Evolutionary conservation across 2,329 filamentous ascomycete genomes (phyloP).

Genomic region (Cadophora luteo-olivacea): DNA sequence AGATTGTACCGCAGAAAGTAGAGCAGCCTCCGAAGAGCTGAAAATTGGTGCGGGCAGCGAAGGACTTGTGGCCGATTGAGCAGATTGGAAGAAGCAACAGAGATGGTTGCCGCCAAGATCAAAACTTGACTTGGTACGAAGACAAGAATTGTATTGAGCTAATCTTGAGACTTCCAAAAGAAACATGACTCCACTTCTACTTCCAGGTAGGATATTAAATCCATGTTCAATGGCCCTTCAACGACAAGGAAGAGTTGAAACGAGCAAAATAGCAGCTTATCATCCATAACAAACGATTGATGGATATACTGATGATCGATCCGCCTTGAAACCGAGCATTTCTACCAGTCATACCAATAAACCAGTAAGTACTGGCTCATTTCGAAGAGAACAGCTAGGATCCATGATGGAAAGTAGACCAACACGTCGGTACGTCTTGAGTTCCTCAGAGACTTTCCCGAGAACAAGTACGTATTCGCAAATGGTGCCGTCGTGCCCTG

Average conservation of each 20-base stretch:
- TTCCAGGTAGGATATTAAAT: no score
- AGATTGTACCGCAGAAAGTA: slow-evolving; percentile 2
- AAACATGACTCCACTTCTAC: no score
- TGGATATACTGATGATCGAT: no score
- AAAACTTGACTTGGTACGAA: neutral
- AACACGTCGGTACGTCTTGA: neutral
- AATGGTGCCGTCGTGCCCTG: neutral
- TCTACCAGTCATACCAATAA: neutral
- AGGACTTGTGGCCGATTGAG: neutral
- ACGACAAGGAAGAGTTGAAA: no score
- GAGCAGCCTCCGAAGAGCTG: neutral
- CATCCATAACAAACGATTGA: no score
- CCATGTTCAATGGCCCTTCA: no score
- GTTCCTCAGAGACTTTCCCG: neutral
- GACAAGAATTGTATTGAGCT: neutral
- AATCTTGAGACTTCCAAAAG: neutral
- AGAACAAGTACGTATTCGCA: neutral
- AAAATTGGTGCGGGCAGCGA: neutral
- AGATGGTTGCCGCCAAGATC: neutral
- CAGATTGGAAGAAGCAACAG: neutral
- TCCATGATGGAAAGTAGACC: neutral
- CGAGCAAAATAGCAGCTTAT: neutral
- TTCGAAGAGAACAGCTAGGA: neutral
- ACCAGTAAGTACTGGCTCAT: neutral
- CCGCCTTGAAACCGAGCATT: neutral